phyloP scores from a whole-genome alignment of 2,329 filamentous ascomycete genomes.

The Talaromyces piceae region DNA sequence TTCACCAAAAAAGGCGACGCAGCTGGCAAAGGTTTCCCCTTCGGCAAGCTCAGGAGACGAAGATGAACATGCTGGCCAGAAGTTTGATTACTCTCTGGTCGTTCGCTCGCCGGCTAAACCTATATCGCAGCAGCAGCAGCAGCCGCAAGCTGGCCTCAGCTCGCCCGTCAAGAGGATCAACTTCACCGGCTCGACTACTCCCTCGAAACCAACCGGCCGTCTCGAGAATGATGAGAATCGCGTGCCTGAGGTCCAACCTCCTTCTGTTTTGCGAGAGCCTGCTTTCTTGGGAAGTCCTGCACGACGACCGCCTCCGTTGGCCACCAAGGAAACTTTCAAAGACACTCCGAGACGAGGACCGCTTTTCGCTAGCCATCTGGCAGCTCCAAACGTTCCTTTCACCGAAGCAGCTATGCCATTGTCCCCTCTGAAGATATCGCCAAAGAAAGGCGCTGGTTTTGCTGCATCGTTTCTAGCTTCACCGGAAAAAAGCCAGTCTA shows the following conservation, averaged over 20 bases:
- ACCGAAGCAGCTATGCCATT: constrained; percentile 22
- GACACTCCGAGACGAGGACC: constrained; percentile 33
- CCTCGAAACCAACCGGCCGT: constrained; percentile 9
- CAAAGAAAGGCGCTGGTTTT: constrained; percentile 32
- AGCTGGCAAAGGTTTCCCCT: constrained; percentile 34
- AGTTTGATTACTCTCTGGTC: constrained; percentile 22
- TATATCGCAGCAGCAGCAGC: constrained; percentile 12
- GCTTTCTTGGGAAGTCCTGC: constrained; percentile 38
- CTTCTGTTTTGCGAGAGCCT: constrained; percentile 26
- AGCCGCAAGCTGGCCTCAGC: constrained; percentile 20
- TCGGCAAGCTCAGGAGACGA: constrained; percentile 35
- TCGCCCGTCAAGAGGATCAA: constrained; percentile 34
- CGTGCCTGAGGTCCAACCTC: constrained; percentile 19
- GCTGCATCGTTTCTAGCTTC: constrained; percentile 30
- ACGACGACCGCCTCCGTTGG: constrained; percentile 36
- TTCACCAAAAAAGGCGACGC: constrained; percentile 43
- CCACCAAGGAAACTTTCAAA: constrained; percentile 36
- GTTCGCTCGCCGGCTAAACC: constrained; percentile 27
- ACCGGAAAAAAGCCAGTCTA: constrained; percentile 22
- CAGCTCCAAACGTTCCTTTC: constrained; percentile 12
- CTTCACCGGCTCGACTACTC: constrained; percentile 19
- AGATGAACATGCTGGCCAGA: constrained; percentile 34
- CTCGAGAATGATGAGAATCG: constrained; percentile 28
- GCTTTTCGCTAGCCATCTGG: constrained; percentile 18
- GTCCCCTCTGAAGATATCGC: constrained; percentile 37